phyloP scores from a whole-genome alignment of 306 rosid genomes.

The Dalbergia cultrata region DNA sequence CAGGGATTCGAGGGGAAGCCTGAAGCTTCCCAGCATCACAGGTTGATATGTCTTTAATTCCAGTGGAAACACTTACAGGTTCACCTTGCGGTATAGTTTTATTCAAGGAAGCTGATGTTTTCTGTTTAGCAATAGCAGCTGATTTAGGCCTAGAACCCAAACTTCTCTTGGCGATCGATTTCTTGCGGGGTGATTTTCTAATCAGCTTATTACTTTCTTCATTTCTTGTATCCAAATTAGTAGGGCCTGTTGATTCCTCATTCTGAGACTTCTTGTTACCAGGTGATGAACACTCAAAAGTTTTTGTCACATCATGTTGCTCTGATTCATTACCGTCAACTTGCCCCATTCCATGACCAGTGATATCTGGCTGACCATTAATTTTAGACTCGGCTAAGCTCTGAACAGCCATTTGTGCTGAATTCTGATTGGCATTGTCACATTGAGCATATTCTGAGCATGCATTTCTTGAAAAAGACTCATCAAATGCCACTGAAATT shows the following conservation, averaged over 20 bases:
- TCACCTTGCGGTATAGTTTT: slow-evolving; percentile 46
- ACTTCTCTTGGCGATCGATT: slow-evolving; percentile 62
- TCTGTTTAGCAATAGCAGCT: slow-evolving; percentile 55
- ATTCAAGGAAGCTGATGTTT: slow-evolving; percentile 51
- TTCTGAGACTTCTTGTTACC: slow-evolving; percentile 47
- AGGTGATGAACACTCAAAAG: slow-evolving; percentile 47
- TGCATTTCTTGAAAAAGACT: slow-evolving; percentile 42
- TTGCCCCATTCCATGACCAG: slow-evolving; percentile 47
- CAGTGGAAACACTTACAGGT: slow-evolving; percentile 36
- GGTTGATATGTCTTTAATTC: slow-evolving; percentile 46
- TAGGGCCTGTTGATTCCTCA: slow-evolving; percentile 50
- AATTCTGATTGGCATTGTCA: slow-evolving; percentile 43
- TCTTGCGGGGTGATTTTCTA: slow-evolving; percentile 56
- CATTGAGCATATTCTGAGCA: slow-evolving; percentile 43
- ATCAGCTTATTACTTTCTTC: slow-evolving; percentile 47
- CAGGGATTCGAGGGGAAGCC: slow-evolving; percentile 46
- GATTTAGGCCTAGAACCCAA: slow-evolving; percentile 69
- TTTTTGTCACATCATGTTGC: slow-evolving; percentile 47
- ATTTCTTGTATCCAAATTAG: slow-evolving; percentile 42
- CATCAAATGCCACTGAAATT: slow-evolving; percentile 47
- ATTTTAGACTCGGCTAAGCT: slow-evolving; percentile 43
- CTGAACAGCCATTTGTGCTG: slow-evolving; percentile 45
- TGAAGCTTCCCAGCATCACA: slow-evolving; percentile 43
- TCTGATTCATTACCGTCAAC: slow-evolving; percentile 45
- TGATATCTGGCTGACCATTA: slow-evolving; percentile 48